phyloP scores from a whole-genome alignment of 2,329 filamentous ascomycete species.

The Pseudofabraea citricarpa region DNA sequence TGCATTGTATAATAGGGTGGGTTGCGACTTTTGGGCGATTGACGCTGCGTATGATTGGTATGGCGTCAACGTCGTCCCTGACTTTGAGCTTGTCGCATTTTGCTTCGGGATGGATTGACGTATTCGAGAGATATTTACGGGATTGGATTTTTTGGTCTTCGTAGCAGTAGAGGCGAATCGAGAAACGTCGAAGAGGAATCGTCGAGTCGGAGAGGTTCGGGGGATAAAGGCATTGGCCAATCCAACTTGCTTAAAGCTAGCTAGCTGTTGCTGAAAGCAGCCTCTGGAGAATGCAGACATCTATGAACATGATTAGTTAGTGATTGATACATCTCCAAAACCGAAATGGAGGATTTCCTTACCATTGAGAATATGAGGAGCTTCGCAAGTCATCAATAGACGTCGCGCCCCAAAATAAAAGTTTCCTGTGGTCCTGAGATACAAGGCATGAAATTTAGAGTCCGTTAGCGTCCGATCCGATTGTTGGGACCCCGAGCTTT shows the following conservation, averaged over 20 bases:
- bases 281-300: slow-evolving; percentile 34
- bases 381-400: too few species aligned
- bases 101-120: neutral
- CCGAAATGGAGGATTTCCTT: too few species aligned
- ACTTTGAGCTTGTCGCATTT: too few species aligned
- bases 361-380: too few species aligned
- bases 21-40: slow-evolving; percentile 49
- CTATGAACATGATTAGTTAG: slow-evolving; percentile 12
- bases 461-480: too few species aligned
- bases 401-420: too few species aligned
- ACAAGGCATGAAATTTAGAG: too few species aligned
- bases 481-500: slow-evolving; percentile 14
- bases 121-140: too few species aligned
- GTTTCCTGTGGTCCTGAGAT: too few species aligned
- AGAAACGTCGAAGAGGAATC: slow-evolving; percentile 4
- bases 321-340: neutral
- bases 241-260: slow-evolving; percentile 5
- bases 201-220: slow-evolving; percentile 10
- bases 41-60: slow-evolving; percentile 44
- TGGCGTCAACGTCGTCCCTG: too few species aligned
- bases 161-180: too few species aligned
- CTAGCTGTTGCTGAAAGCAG: slow-evolving; percentile 12
- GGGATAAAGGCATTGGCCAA: slow-evolving; percentile 7
- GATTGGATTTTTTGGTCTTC: too few species aligned
- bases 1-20: slow-evolving; percentile 59